Conservation (phyloP, 345 rosid genomes). For the Erysimum cheiranthoides region DNA sequence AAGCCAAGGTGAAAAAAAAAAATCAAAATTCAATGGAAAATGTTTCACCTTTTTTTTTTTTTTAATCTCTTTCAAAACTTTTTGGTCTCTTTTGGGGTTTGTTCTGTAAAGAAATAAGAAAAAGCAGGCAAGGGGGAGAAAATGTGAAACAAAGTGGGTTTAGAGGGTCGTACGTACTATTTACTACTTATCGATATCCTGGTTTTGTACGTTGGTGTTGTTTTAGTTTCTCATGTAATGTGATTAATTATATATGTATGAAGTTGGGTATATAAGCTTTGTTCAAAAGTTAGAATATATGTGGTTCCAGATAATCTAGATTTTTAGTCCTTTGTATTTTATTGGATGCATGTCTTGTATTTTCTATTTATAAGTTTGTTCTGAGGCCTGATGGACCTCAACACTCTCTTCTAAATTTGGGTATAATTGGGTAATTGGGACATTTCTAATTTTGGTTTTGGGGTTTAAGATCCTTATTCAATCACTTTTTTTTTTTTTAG, state of each 20-base stretch:
- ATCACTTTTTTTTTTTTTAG: too few species aligned
- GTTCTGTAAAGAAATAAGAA: conserved; percentile 37
- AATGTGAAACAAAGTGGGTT: conserved; percentile 31
- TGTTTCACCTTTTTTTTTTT: conserved; percentile 10
- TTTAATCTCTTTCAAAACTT: conserved; percentile 16
- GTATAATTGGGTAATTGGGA: too few species aligned
- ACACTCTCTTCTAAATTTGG: too few species aligned
- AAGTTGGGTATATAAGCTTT: conserved; percentile 30
- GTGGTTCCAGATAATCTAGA: not conserved
- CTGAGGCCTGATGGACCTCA: too few species aligned
- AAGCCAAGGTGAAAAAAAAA: conserved; percentile 64
- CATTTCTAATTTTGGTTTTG: too few species aligned
- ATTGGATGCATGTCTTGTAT: too few species aligned
- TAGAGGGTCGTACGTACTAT: conserved; percentile 24
- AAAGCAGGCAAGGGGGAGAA: conserved; percentile 16
- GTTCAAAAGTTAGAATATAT: not conserved
- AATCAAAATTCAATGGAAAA: conserved; percentile 21
- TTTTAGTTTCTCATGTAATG: conserved; percentile 29
- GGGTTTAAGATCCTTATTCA: too few species aligned
- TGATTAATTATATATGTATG: conserved; percentile 26
- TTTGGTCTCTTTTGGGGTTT: conserved; percentile 9
- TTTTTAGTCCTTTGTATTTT: not conserved
- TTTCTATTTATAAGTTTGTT: too few species aligned
- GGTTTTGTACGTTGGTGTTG: conserved; percentile 30
- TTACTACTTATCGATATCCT: not conserved